phyloP scores from a whole-genome alignment of 371 early-diverging fungal species.

The Mucor sp. region DNA sequence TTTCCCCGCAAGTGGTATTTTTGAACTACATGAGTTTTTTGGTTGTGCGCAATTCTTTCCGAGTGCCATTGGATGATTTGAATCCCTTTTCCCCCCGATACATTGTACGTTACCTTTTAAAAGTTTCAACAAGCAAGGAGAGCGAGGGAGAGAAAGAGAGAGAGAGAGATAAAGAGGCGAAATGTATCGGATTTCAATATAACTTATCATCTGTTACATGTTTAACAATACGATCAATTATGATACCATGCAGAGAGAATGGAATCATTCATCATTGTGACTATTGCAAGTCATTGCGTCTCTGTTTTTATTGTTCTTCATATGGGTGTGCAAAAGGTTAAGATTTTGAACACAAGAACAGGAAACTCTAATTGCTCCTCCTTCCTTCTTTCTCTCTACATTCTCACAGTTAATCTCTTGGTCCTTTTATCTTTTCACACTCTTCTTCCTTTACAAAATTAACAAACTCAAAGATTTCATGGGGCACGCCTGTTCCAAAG shows the following conservation, averaged over 20 bases:
- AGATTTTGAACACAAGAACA: not conserved
- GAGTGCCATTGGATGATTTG: not conserved
- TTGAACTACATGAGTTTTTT: not conserved
- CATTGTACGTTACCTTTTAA: not conserved
- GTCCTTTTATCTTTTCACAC: not conserved
- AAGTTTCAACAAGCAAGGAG: not conserved
- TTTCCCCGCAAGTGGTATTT: conserved; percentile 1
- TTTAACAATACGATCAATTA: not conserved
- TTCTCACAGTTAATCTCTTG: not conserved
- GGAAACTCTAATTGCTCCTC: not conserved
- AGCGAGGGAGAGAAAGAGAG: not conserved
- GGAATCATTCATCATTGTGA: not conserved
- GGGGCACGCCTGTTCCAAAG: conserved; percentile 18
- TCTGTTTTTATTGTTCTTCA: not conserved
- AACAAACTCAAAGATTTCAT: not conserved
- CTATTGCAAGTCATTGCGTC: not conserved
- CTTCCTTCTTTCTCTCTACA: not conserved
- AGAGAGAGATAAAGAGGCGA: not conserved
- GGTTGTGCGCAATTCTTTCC: not conserved
- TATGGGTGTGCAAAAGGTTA: not conserved
- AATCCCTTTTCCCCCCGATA: conserved; percentile 1
- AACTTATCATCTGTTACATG: not conserved
- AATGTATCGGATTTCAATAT: not conserved
- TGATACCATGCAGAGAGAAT: not conserved
- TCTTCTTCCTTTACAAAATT: not conserved